Evolutionary conservation across 2,329 filamentous ascomycete species (phyloP).

Genomic region (Cryphonectria nitschkei): DNA sequence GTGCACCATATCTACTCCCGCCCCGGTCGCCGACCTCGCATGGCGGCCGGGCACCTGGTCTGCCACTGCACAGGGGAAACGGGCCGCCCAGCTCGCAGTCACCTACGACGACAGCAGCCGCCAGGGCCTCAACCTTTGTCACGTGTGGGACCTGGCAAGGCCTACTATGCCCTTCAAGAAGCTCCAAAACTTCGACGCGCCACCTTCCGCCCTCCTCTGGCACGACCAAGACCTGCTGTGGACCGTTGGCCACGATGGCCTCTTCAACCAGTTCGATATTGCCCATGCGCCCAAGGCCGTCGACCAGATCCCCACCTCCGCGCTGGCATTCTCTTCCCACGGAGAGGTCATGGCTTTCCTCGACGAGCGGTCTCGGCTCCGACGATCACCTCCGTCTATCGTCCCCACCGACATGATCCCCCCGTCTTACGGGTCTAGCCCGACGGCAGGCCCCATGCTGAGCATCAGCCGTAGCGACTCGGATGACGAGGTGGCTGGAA

Average conservation of each 20-base stretch:
- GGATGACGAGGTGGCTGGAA: constrained; percentile 65
- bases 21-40: constrained; percentile 60
- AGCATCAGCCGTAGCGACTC: constrained; percentile 66
- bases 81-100: constrained; percentile 65
- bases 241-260: constrained; percentile 65
- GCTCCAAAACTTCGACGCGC: constrained; percentile 61
- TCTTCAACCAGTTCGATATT: constrained; percentile 68
- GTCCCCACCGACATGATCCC: constrained; percentile 39
- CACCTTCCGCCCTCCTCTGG: constrained; percentile 65
- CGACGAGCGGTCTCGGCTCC: constrained; percentile 57
- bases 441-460: constrained; percentile 51
- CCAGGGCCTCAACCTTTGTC: constrained; percentile 61
- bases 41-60: constrained; percentile 71
- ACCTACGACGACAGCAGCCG: constrained; percentile 62
- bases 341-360: constrained; percentile 66
- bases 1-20: constrained; percentile 63
- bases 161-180: constrained; percentile 70
- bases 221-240: constrained; percentile 67
- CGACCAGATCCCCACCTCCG: constrained; percentile 64
- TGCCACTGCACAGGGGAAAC: constrained; percentile 61
- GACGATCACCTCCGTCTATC: constrained; percentile 41
- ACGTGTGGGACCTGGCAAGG: constrained; percentile 71
- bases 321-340: constrained; percentile 61
- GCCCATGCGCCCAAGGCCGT: constrained; percentile 66
- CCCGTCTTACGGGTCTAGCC: constrained; percentile 51